These are phyloP conservation scores for Penicillium sp. DNA, from an alignment of 2,329 filamentous ascomycete species.

Conservation along the genomic window DNA sequence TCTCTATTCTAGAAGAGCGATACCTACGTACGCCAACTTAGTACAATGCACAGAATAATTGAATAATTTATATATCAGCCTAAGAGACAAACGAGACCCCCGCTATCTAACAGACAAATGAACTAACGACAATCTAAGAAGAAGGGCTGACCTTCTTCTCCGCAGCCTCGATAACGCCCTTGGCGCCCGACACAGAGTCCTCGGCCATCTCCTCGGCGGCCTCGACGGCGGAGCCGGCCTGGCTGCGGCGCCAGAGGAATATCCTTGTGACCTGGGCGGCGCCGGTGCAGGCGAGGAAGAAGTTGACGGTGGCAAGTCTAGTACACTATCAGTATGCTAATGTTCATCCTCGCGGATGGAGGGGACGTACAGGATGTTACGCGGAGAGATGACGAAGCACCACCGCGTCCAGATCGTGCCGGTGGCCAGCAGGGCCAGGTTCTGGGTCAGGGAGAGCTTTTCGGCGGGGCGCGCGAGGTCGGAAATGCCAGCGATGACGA, in stretches of 20 bases:
- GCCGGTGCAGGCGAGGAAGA: conserved; percentile 90
- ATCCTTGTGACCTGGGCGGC: conserved; percentile 79
- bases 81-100: no score
- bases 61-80: no score
- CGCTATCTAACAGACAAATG: background rate
- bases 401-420: conserved; percentile 97
- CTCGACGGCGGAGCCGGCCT: conserved; percentile 47
- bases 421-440: conserved; percentile 81
- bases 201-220: conserved; percentile 35
- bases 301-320: conserved; percentile 88
- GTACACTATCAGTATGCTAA: conserved; percentile 28
- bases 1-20: no score
- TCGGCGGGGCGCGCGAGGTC: conserved; percentile 89
- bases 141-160: conserved; percentile 13
- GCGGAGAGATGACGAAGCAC: conserved; percentile 95
- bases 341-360: background rate
- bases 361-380: conserved; percentile 71
- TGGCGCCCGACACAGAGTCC: conserved; percentile 7
- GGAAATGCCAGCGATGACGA: conserved; percentile 87
- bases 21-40: no score
- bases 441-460: conserved; percentile 90
- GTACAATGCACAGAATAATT: no score
- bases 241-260: conserved; percentile 54
- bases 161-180: conserved; percentile 3
- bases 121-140: background rate